Evolutionary conservation across 306 rosid genomes (phyloP), one percentile per base, ranked within the genome.

Genomic region (Rosa lucieae): DNA sequence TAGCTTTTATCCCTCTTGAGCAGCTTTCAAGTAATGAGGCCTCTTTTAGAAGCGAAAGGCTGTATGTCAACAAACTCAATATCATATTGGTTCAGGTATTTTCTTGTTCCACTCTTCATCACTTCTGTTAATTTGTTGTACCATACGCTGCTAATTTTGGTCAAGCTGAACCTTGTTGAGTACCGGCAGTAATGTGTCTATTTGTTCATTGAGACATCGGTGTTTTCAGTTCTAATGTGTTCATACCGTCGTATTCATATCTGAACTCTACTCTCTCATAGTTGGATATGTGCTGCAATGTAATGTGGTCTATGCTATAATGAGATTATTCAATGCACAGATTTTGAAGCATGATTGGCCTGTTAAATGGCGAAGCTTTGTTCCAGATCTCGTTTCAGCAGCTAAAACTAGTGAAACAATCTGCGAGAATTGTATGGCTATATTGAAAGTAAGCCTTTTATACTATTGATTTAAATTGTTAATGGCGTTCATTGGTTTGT

Each of bases 321-420:
- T 1, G 37, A 73, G 49, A 7, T 59, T 76, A 51, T 75, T 84
- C 72, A 21, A 72, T 56, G 4, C 75, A 67, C 88, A 96, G 98
- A 91, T 96, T 79, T 87, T 96, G 88, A 96, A 96, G 96, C 99
- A 96, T 73, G 99, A 96, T 79, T 96, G 99, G 99, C 99, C 99
- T 2, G 90, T 87, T 7, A 91, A 90, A 85, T 96, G 99, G 99
- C 88, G 66, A 82, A 91, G 96, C 88, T 85, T 96, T 82, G 87
- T 96, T 81, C 99, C 98, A n/a, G 99, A 96, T 83, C 97, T 94
- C 21, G 98, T 94, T 68, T 80, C 92, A 47, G 96, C 96, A 26
- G 96, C 98, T 77, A 94, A 92, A 85, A 87, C 98, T 70, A 94
- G 97, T 76, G 98, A 94, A 94, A 94, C 98, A 10, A 88, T 94